Conservation (phyloP, 2,329 filamentous ascomycete species). For the Thelonectria olida region DNA sequence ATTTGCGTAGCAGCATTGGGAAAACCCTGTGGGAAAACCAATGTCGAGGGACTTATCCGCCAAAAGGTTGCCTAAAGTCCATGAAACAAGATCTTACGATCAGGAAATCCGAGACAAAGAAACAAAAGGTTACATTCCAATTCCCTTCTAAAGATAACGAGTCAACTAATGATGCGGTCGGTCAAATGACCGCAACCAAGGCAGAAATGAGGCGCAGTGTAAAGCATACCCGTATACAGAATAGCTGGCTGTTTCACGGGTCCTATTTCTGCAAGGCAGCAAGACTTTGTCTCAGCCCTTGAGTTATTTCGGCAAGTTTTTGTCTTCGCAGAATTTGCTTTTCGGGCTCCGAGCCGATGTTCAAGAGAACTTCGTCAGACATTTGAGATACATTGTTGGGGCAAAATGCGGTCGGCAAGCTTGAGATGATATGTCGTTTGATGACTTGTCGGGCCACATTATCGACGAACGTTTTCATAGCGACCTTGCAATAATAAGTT, state of each 20-base stretch:
- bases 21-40: conserved; percentile 4
- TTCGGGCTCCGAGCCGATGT: background rate
- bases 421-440: conserved; percentile 32
- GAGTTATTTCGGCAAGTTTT: background rate
- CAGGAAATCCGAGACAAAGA: no score
- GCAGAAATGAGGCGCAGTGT: background rate
- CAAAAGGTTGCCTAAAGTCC: background rate
- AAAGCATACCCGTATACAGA: background rate
- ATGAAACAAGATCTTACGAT: no score
- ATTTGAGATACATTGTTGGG: background rate
- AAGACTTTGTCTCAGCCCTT: background rate
- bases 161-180: background rate
- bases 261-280: background rate
- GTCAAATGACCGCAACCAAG: background rate
- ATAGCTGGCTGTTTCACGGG: background rate
- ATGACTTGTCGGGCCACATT: conserved; percentile 36
- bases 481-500: conserved; percentile 4
- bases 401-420: conserved; percentile 8
- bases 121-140: no score
- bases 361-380: background rate
- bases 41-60: background rate
- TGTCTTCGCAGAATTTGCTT: background rate
- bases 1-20: conserved; percentile 3
- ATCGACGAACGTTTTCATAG: conserved; percentile 37
- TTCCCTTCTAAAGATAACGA: background rate